phyloP scores from a whole-genome alignment of 306 rosid genomes.

The Crotalaria pallida region DNA sequence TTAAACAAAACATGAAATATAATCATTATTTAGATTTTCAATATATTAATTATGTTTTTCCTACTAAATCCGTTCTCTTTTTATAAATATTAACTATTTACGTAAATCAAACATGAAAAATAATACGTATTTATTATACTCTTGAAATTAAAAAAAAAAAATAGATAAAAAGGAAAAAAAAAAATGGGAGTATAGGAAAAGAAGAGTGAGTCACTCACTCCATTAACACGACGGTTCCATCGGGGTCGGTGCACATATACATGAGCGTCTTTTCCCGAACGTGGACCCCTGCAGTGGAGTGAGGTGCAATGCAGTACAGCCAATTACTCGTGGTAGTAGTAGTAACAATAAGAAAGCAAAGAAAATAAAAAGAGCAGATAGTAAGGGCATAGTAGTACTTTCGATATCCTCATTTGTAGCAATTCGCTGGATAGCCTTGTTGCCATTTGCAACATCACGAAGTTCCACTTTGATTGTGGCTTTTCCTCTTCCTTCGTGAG shows the following conservation, averaged over 20 bases:
- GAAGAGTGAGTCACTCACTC: conserved; percentile 84
- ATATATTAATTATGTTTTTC: too few relatives aligned
- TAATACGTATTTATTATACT: too few relatives aligned
- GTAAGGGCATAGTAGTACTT: conserved; percentile 55
- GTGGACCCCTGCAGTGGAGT: conserved; percentile 48
- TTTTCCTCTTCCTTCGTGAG: conserved; percentile 98
- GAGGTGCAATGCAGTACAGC: too few relatives aligned
- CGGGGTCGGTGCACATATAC: conserved; percentile 84
- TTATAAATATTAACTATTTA: too few relatives aligned
- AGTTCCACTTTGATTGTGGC: conserved; percentile 94
- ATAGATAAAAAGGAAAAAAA: conserved; percentile 7
- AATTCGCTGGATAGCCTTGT: conserved; percentile 67
- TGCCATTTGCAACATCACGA: conserved; percentile 78
- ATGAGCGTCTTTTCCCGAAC: conserved; percentile 58
- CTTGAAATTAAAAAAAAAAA: too few relatives aligned
- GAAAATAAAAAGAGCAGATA: too few relatives aligned
- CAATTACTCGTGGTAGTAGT: too few relatives aligned
- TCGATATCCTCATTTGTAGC: conserved; percentile 70
- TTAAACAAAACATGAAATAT: too few relatives aligned
- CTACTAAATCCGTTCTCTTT: too few relatives aligned
- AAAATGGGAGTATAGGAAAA: not conserved
- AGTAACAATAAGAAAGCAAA: too few relatives aligned
- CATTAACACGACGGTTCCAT: conserved; percentile 74
- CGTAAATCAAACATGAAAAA: too few relatives aligned
- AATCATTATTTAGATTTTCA: too few relatives aligned